phyloP scores from a whole-genome alignment of 306 rosid genomes.

The Albizia julibrissin region DNA sequence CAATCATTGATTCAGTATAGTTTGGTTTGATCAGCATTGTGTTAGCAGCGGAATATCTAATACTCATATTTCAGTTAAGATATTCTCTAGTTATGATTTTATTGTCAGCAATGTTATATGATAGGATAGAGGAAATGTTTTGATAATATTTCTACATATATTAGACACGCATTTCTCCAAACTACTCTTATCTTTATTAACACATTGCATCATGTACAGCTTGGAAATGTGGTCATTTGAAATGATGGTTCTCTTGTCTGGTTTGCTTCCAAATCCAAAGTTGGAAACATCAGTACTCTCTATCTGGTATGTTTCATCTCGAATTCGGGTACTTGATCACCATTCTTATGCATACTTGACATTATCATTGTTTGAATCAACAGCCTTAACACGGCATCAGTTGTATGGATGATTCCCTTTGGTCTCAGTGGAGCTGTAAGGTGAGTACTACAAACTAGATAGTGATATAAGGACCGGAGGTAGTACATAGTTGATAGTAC shows the following conservation, averaged over 20 bases:
- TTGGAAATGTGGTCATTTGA: constrained; percentile 73
- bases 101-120: too few relatives aligned
- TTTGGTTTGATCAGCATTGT: background rate
- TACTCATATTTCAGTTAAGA: too few relatives aligned
- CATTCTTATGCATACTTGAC: background rate
- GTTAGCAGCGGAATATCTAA: too few relatives aligned
- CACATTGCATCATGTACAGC: constrained; percentile 34
- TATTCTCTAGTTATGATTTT: too few relatives aligned
- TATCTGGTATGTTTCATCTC: constrained; percentile 47
- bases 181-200: too few relatives aligned
- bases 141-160: too few relatives aligned
- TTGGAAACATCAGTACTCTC: constrained; percentile 73
- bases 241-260: constrained; percentile 65
- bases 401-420: constrained; percentile 74
- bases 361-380: background rate
- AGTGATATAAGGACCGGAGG: too few relatives aligned
- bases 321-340: background rate
- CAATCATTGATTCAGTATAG: background rate
- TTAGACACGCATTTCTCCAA: too few relatives aligned
- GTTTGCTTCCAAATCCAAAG: constrained; percentile 68
- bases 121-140: too few relatives aligned
- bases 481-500: too few relatives aligned
- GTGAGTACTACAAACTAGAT: constrained; percentile 24
- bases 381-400: constrained; percentile 51
- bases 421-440: constrained; percentile 78